These are phyloP conservation scores for Fusarium beomiforme DNA, from an alignment of 2,329 filamentous ascomycete genomes.

Conservation along the genomic window DNA sequence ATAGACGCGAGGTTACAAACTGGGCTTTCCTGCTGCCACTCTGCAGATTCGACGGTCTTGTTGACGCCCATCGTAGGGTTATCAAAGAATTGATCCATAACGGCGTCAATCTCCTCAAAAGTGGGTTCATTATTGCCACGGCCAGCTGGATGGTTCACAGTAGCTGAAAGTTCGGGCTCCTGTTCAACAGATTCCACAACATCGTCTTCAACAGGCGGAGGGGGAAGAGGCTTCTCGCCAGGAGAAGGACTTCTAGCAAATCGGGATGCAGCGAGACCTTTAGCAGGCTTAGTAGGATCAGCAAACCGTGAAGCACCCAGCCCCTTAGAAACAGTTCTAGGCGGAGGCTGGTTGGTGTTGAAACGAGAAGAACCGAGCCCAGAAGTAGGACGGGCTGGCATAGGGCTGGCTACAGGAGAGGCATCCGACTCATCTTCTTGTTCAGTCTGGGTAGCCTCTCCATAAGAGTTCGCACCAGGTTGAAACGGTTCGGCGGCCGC, in stretches of 20 bases:
- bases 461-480: conserved; percentile 52
- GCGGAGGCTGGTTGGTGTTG: conserved; percentile 34
- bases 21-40: conserved; percentile 50
- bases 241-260: conserved; percentile 55
- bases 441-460: conserved; percentile 37
- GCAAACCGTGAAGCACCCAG: conserved; percentile 61
- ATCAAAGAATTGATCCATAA: conserved; percentile 84
- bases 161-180: conserved; percentile 33
- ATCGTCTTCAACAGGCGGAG: conserved; percentile 42
- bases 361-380: conserved; percentile 36
- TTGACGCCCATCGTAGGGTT: conserved; percentile 81
- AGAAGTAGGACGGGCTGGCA: conserved; percentile 32
- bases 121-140: conserved; percentile 55
- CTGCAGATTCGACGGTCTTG: conserved; percentile 60
- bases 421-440: conserved; percentile 36
- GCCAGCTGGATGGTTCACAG: conserved; percentile 30
- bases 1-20: conserved; percentile 39
- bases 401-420: conserved; percentile 33
- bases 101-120: conserved; percentile 88
- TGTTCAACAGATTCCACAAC: conserved; percentile 46
- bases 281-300: conserved; percentile 53
- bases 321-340: conserved; percentile 48
- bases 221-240: conserved; percentile 33
- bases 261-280: conserved; percentile 56
- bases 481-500: conserved; percentile 77